Percentiles rank a stretch among this genome's conserved stretches.
Evolutionary conservation across 495 filamentous ascomycete species (phyloP).

Genomic region (Penicillium macrosclerotiorum): DNA sequence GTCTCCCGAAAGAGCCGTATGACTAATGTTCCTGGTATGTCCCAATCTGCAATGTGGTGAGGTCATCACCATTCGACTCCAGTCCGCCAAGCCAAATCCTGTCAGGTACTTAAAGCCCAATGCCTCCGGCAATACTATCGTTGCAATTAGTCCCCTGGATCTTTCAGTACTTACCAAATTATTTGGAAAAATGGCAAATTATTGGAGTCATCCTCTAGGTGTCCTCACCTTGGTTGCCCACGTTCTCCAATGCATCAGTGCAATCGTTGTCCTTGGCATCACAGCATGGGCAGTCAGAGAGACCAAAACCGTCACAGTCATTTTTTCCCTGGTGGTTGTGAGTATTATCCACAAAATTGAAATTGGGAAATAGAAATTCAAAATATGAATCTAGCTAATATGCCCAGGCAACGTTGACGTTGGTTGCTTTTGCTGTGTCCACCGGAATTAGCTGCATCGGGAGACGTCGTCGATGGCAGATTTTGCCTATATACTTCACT

Average conservation of each 20-base stretch:
- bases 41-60: no score
- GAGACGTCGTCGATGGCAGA: slow-evolving; percentile 10
- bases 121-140: no score
- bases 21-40: no score
- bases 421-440: slow-evolving; percentile 4
- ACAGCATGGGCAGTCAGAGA: slow-evolving; percentile 18
- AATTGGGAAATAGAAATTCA: no score
- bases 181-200: background rate
- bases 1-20: no score
- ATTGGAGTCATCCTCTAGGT: slow-evolving; percentile 8
- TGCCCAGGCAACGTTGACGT: slow-evolving; percentile 11
- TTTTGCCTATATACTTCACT: slow-evolving; percentile 9
- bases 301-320: slow-evolving; percentile 21
- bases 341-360: background rate
- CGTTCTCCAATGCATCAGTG: slow-evolving; percentile 12
- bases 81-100: no score
- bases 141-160: no score
- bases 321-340: slow-evolving; percentile 17
- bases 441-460: slow-evolving; percentile 9
- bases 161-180: background rate
- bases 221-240: slow-evolving; percentile 10
- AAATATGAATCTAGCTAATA: no score
- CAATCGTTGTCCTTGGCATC: slow-evolving; percentile 23
- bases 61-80: no score
- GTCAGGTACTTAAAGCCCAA: no score